These are phyloP conservation scores for Yamadazyma laniorum DNA, from an alignment of 805 yeast genomes.

Conservation along the genomic window DNA sequence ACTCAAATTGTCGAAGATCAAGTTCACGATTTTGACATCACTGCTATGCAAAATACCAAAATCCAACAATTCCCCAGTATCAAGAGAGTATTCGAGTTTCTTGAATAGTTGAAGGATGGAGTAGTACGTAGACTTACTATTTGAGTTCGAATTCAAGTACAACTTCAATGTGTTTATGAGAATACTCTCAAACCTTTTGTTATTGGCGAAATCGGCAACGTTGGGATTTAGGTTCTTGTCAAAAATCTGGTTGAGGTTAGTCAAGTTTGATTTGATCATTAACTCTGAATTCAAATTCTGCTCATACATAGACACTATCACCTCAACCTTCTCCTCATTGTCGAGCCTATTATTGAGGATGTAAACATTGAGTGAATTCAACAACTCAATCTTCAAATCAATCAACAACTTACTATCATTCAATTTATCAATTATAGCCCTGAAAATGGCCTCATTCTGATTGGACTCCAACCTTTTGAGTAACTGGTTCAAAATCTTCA, in stretches of 20 bases:
- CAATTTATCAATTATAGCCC: constrained; percentile 9
- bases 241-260: constrained; percentile 11
- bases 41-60: constrained; percentile 7
- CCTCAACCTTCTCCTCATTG: background rate
- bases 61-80: constrained; percentile 8
- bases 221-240: constrained; percentile 6
- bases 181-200: constrained; percentile 4
- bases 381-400: constrained; percentile 14
- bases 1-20: constrained; percentile 11
- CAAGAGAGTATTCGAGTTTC: constrained; percentile 10
- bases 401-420: constrained; percentile 12
- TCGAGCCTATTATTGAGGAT: constrained; percentile 4
- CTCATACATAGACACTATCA: constrained; percentile 7
- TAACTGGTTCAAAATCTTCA: constrained; percentile 13
- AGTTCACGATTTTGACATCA: constrained; percentile 10
- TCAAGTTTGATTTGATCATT: constrained; percentile 8
- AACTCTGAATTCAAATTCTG: constrained; percentile 11
- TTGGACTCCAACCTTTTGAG: background rate
- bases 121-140: constrained; percentile 10
- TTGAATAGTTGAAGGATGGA: constrained; percentile 11
- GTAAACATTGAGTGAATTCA: constrained; percentile 11
- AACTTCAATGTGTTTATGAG: constrained; percentile 8
- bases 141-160: constrained; percentile 8
- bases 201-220: constrained; percentile 4
- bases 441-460: constrained; percentile 5